Conservation (phyloP, 768 basidiomycete species). For the Rhizopogon salebrosus region DNA sequence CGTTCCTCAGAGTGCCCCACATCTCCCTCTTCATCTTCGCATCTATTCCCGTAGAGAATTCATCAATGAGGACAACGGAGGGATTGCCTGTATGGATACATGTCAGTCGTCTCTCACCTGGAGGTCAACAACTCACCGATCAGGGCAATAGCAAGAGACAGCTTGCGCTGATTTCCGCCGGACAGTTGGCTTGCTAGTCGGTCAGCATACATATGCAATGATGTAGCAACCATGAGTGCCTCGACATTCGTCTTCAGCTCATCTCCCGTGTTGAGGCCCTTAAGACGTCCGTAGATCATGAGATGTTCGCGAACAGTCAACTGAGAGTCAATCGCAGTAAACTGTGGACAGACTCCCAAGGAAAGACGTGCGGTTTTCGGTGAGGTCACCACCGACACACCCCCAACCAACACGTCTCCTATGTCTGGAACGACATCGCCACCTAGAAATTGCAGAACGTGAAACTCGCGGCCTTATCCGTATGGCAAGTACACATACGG, state of each 20-base stretch:
- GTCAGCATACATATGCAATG: constrained; percentile 56
- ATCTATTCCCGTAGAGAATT: constrained; percentile 80
- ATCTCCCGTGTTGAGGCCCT: constrained; percentile 50
- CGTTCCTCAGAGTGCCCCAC: constrained; percentile 68
- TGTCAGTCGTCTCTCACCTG: background rate
- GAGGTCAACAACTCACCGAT: constrained; percentile 41
- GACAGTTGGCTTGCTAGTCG: constrained; percentile 70
- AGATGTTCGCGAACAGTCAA: constrained; percentile 77
- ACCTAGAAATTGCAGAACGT: constrained; percentile 33
- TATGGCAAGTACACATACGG: constrained; percentile 36
- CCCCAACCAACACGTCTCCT: constrained; percentile 68
- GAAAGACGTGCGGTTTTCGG: constrained; percentile 60
- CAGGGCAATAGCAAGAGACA: constrained; percentile 71
- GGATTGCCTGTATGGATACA: constrained; percentile 51
- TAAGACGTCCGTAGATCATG: constrained; percentile 64
- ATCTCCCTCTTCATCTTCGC: constrained; percentile 81
- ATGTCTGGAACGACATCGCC: constrained; percentile 62
- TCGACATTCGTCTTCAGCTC: constrained; percentile 53
- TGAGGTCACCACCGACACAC: constrained; percentile 57
- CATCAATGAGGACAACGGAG: constrained; percentile 73
- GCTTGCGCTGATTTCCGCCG: constrained; percentile 76
- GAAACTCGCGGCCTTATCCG: background rate
- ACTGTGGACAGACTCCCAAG: constrained; percentile 80
- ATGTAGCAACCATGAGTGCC: constrained; percentile 52
- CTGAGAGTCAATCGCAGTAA: constrained; percentile 77